Evolutionary conservation across 345 rosid species (phyloP).

Genomic region (Corchorus capsularis): DNA sequence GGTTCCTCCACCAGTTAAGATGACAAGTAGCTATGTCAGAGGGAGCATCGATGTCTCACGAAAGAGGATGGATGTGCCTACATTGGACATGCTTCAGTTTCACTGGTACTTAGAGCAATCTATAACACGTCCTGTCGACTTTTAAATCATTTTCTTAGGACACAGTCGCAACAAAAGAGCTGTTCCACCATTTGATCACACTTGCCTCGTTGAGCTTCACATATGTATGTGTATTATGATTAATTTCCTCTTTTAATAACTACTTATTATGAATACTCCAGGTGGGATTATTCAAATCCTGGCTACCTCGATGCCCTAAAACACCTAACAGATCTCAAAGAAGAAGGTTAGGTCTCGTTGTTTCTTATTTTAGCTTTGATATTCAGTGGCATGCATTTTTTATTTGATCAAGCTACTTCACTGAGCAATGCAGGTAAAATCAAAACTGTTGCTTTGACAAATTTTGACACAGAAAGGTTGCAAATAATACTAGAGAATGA

Average conservation of each 20-base stretch:
- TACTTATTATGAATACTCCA: conserved; percentile 21
- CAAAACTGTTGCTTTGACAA: conserved; percentile 90
- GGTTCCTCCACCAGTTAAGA: conserved; percentile 97
- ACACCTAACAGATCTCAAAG: conserved; percentile 85
- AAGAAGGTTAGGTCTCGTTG: conserved; percentile 57
- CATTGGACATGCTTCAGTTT: conserved; percentile 98
- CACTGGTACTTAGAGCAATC: conserved; percentile 59
- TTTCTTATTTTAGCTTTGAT: conserved; percentile 21
- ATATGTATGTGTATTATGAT: neutral
- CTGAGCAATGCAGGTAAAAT: conserved; percentile 69
- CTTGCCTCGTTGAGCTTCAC: neutral
- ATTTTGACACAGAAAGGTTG: conserved; percentile 88
- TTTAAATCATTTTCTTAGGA: neutral
- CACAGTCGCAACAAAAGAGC: neutral
- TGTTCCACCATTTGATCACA: neutral
- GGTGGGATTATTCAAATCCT: conserved; percentile 94
- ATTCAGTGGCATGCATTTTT: conserved; percentile 21
- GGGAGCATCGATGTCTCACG: conserved; percentile 72
- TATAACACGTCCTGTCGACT: neutral
- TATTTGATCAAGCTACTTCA: conserved; percentile 25
- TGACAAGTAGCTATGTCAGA: conserved; percentile 75
- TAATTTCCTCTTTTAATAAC: neutral
- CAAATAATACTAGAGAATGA: conserved; percentile 80
- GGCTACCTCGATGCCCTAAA: conserved; percentile 91
- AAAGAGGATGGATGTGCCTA: conserved; percentile 91